Percentiles rank a stretch among this genome's conserved stretches.
Conservation (phyloP, 176 grass and related monocot genomes). For the Olyra latifolia region DNA sequence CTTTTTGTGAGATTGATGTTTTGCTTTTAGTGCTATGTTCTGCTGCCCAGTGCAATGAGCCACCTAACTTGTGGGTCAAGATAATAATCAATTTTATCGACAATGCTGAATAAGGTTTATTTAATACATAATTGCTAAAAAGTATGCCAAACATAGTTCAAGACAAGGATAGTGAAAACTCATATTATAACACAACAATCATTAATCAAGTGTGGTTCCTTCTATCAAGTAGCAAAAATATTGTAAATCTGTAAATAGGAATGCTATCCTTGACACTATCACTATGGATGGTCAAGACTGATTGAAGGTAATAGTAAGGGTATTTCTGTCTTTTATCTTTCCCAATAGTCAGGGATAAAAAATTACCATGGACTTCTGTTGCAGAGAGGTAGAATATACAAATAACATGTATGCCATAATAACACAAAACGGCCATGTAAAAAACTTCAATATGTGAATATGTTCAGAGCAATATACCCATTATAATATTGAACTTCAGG, state of each 20-base stretch:
- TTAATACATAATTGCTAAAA: conserved; percentile 3
- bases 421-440: neutral
- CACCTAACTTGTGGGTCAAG: neutral
- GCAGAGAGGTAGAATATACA: neutral
- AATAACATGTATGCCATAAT: conserved; percentile 11
- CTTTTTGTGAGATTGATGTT: neutral
- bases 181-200: neutral
- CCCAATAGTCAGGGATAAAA: neutral
- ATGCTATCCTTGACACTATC: neutral
- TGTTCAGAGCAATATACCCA: neutral
- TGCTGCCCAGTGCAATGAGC: neutral
- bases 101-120: neutral
- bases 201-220: conserved; percentile 6
- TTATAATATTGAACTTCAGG: conserved; percentile 17
- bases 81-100: neutral
- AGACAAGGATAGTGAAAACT: neutral
- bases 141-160: neutral
- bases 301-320: conserved; percentile 9
- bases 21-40: conserved; percentile 12
- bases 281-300: neutral
- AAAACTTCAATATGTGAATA: conserved; percentile 6
- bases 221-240: neutral
- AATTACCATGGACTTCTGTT: neutral
- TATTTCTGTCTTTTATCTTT: neutral
- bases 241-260: conserved; percentile 8